A percentile compares a stretch with the other conserved stretches of the same genome.
phyloP scores from a whole-genome alignment of 1,284 basidiomycete species.

The Papiliotrema nemorosa region DNA sequence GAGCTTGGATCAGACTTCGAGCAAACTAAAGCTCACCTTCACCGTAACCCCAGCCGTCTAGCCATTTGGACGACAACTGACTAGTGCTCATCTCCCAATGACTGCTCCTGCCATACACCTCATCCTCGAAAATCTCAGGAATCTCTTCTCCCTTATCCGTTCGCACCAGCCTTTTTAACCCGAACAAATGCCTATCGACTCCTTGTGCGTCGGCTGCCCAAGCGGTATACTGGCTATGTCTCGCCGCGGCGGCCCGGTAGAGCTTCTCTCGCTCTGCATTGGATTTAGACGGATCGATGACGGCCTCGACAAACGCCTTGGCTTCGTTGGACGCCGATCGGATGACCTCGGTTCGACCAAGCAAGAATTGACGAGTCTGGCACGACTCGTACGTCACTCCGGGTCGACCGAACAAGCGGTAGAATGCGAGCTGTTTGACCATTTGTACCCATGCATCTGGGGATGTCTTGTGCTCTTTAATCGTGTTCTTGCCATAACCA shows the following conservation, averaged over 20 bases:
- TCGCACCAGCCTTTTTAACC: conserved; percentile 77
- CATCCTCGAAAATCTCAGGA: conserved; percentile 76
- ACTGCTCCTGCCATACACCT: conserved; percentile 64
- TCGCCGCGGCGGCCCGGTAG: conserved; percentile 72
- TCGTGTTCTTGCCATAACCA: conserved; percentile 83
- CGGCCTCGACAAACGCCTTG: conserved; percentile 81
- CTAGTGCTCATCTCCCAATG: conserved; percentile 94
- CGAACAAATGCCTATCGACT: conserved; percentile 94
- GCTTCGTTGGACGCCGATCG: conserved; percentile 78
- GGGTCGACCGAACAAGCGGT: conserved; percentile 74
- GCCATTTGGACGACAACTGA: conserved; percentile 74
- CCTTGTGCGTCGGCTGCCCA: conserved; percentile 94
- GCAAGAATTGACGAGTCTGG: conserved; percentile 89
- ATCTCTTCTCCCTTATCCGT: conserved; percentile 62
- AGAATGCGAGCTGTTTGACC: conserved; percentile 92
- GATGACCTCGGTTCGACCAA: conserved; percentile 92
- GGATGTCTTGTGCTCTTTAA: conserved; percentile 84
- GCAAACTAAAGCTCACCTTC: conserved; percentile 64
- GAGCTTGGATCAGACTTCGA: not conserved
- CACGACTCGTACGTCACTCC: conserved; percentile 90
- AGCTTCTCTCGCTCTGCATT: conserved; percentile 64
- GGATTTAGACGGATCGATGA: conserved; percentile 62
- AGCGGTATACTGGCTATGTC: conserved; percentile 81
- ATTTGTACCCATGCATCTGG: conserved; percentile 96
- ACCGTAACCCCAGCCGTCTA: conserved; percentile 97